Evolutionary conservation across 345 rosid genomes (phyloP).

Genomic region (Theobroma cacao): DNA sequence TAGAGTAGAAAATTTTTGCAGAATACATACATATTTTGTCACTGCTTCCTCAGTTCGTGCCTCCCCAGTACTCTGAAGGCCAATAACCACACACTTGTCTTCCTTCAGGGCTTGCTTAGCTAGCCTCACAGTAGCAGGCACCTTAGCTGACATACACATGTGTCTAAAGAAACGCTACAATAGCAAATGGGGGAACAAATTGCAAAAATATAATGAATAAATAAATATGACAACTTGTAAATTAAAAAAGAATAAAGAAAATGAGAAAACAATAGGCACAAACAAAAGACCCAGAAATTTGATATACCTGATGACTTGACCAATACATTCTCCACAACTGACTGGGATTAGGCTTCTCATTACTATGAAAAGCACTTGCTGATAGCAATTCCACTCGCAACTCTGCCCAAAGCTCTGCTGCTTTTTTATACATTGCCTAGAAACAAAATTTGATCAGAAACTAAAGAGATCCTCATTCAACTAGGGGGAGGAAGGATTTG

Average conservation of each 20-base stretch:
- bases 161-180: slow-evolving; percentile 97
- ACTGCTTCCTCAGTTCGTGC: slow-evolving; percentile 99
- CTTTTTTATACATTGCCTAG: slow-evolving; percentile 87
- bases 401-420: slow-evolving; percentile 99
- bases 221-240: slow-evolving; percentile 1
- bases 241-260: background rate
- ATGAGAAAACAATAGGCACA: background rate
- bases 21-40: slow-evolving; percentile 79
- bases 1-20: slow-evolving; percentile 1
- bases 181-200: slow-evolving; percentile 19
- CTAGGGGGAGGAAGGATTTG: background rate
- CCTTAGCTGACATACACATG: slow-evolving; percentile 98
- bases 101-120: slow-evolving; percentile 72
- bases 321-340: slow-evolving; percentile 98
- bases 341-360: slow-evolving; percentile 81
- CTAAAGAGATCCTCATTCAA: background rate
- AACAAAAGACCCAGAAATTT: slow-evolving; percentile 3
- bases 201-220: slow-evolving; percentile 13
- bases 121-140: slow-evolving; percentile 85
- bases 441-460: slow-evolving; percentile 16
- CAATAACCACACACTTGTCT: slow-evolving; percentile 90
- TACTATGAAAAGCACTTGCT: slow-evolving; percentile 72
- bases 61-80: slow-evolving; percentile 99
- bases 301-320: slow-evolving; percentile 94
- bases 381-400: slow-evolving; percentile 91